Evolutionary conservation across 2,329 filamentous ascomycete species (phyloP).

Genomic region (Ascochyta lentis): DNA sequence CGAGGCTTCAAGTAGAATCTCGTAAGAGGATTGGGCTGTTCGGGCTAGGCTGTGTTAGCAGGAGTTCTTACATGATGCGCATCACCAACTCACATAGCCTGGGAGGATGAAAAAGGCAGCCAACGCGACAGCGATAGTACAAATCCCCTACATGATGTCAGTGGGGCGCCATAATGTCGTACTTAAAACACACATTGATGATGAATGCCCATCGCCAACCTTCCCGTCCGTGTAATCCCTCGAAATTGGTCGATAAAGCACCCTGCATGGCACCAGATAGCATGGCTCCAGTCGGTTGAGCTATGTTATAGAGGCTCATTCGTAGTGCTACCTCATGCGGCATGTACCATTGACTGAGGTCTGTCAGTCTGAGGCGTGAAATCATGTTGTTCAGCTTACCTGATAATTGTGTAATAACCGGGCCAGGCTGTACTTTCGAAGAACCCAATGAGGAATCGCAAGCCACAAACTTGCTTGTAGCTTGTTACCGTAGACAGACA

Average conservation of each 20-base stretch:
- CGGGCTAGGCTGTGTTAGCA: not conserved
- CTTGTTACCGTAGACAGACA: not conserved
- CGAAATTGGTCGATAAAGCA: conserved; percentile 45
- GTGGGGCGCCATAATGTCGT: not conserved
- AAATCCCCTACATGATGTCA: not conserved
- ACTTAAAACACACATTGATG: conserved; percentile 49
- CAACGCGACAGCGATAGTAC: not conserved
- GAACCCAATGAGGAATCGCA: not conserved
- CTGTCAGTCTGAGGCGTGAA: not conserved
- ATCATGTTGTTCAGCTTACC: not conserved
- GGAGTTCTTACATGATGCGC: too few relatives aligned
- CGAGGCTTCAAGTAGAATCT: conserved; percentile 18
- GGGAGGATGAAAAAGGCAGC: not conserved
- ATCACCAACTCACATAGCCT: not conserved
- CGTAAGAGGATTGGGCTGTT: conserved; percentile 15
- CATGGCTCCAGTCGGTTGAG: not conserved
- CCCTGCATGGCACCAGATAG: not conserved
- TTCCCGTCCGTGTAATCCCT: conserved; percentile 53
- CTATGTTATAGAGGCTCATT: not conserved
- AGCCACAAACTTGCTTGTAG: not conserved
- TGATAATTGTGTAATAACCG: conserved; percentile 3
- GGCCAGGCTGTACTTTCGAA: conserved; percentile 3
- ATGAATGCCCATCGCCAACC: conserved; percentile 61
- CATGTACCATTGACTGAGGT: conserved; percentile 1
- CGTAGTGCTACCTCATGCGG: conserved; percentile 9